Evolutionary conservation across 805 yeast species (phyloP).

Genomic region (Ogataea henricii): DNA sequence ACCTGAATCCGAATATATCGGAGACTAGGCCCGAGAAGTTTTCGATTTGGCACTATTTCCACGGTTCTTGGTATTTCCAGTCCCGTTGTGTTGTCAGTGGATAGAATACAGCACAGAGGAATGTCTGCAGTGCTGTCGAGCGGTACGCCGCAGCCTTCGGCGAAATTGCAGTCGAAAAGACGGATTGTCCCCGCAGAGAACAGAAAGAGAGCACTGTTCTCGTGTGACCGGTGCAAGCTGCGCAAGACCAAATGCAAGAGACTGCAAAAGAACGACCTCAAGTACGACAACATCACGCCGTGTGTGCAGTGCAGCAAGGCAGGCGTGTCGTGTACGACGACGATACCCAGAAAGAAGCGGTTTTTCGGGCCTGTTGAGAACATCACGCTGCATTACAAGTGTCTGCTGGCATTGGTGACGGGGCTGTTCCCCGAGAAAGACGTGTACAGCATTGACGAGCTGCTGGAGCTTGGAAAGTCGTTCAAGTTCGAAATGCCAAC

Average conservation of each 20-base stretch:
- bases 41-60: background rate
- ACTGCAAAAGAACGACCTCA: constrained; percentile 33
- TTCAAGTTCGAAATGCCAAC: constrained; percentile 40
- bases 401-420: constrained; percentile 39
- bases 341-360: constrained; percentile 44
- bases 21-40: background rate
- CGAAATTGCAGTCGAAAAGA: constrained; percentile 32
- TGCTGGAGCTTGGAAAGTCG: constrained; percentile 40
- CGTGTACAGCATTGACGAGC: constrained; percentile 43
- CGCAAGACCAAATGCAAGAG: constrained; percentile 46
- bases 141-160: background rate
- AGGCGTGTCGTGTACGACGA: constrained; percentile 42
- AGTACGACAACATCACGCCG: constrained; percentile 41
- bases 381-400: constrained; percentile 45
- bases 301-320: constrained; percentile 42
- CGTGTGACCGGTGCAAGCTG: constrained; percentile 48
- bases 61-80: background rate
- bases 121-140: background rate
- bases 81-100: background rate
- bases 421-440: constrained; percentile 48
- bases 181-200: constrained; percentile 40
- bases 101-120: background rate
- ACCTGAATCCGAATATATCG: background rate
- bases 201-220: constrained; percentile 44
- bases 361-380: constrained; percentile 45